These are phyloP conservation scores for Candida sp. DNA, from an alignment of 1,139 yeast genomes.

Conservation along the genomic window DNA sequence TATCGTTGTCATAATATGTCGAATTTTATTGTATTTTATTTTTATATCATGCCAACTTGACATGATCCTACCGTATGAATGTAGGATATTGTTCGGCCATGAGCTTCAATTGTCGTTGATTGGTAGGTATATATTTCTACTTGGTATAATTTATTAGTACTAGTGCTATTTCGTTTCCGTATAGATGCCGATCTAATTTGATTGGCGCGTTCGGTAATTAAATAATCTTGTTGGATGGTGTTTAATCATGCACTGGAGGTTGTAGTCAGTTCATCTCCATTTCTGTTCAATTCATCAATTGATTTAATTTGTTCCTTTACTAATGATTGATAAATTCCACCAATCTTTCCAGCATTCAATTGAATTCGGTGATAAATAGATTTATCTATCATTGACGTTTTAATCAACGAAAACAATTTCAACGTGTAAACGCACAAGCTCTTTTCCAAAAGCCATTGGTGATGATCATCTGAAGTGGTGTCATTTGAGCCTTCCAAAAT, in stretches of 20 bases:
- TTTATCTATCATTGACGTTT: slow-evolving; percentile 32
- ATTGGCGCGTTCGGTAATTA: too few relatives aligned
- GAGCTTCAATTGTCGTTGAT: background rate
- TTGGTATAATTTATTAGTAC: too few relatives aligned
- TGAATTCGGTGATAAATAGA: slow-evolving; percentile 34
- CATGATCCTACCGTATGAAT: background rate
- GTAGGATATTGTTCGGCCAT: background rate
- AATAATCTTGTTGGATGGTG: background rate
- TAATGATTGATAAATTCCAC: slow-evolving; percentile 30
- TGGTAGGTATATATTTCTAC: background rate
- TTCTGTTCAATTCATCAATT: slow-evolving; percentile 1
- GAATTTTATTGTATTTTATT: too few relatives aligned
- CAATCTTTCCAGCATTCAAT: slow-evolving; percentile 48
- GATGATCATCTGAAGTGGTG: slow-evolving; percentile 7
- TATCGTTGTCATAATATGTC: too few relatives aligned
- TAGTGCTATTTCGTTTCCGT: too few relatives aligned
- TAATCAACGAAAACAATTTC: slow-evolving; percentile 45
- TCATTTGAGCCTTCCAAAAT: slow-evolving; percentile 13
- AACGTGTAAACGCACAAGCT: slow-evolving; percentile 49
- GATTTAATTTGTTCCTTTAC: slow-evolving; percentile 16
- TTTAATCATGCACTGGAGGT: background rate
- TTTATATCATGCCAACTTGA: background rate
- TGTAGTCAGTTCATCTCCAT: background rate
- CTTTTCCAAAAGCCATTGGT: slow-evolving; percentile 35
- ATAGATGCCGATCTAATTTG: too few relatives aligned